Evolutionary conservation across 2,329 filamentous ascomycete genomes (phyloP), one percentile per base, ranked within the genome.

Genomic region (Arthrobotrys conoides): DNA sequence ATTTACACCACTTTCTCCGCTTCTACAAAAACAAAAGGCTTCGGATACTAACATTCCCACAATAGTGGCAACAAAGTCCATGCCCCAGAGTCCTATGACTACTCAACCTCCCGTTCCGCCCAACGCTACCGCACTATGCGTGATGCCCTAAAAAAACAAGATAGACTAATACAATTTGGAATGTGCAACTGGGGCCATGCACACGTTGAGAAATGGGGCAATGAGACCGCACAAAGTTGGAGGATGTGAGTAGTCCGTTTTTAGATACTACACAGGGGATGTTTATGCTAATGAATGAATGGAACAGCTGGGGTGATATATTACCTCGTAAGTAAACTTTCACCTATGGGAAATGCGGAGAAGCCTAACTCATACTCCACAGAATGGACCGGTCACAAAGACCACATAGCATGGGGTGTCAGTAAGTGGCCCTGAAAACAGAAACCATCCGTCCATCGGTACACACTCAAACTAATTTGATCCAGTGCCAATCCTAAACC

Each of bases 181-280:
- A 83, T 89, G 14, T 89, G 88, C 81, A 85, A 87, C 33, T 89
- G 88, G 88, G 88, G 88, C 3, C 82, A 85, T 16, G 87, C 86
- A 0, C 83, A 86, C 16, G 87, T 89, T 3, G 85, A 86, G 66
- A 81, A 82, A 2, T 89, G 88, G 87, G 88, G 86, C 5, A 86
- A 86, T 69, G 80, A 82, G 5, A 87, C 85, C 0, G 87, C 86
- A 1, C 86, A 87, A 71, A 87, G 85, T 27, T 86, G 85, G 85
- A 84, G 84, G 59, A 84, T 83, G 80, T 77, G 51, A 46, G 69
- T 57, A n/a, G 5, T 12, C 5, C 22, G 22, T 16, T 18, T 1
- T 12, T 30, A 41, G 0, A 27, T 27, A 5, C 18, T 48, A n/a
- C 5, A 41, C 3, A 46, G 14, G 2, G 1, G 16, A 12, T 5